These are phyloP conservation scores for Lenzites betulinus DNA, from an alignment of 768 basidiomycete genomes.

Conservation along the genomic window DNA sequence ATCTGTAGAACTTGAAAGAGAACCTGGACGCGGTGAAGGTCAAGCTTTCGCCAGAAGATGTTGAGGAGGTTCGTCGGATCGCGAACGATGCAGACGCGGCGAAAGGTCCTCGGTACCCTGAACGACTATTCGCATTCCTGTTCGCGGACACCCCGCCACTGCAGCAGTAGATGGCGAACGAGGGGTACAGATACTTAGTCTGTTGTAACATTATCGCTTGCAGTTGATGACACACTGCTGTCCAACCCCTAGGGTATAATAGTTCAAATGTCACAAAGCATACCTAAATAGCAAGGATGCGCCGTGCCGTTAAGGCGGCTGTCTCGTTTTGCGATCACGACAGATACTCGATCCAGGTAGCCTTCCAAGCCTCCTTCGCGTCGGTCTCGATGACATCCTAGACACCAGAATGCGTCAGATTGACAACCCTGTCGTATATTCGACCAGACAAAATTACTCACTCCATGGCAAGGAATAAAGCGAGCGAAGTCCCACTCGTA, in stretches of 20 bases:
- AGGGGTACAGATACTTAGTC: too few species aligned
- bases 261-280: too few species aligned
- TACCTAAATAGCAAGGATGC: too few species aligned
- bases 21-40: slow-evolving; percentile 25
- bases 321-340: background rate
- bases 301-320: too few species aligned
- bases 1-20: slow-evolving; percentile 23
- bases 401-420: background rate
- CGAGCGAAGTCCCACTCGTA: slow-evolving; percentile 67
- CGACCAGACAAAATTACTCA: slow-evolving; percentile 20
- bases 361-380: slow-evolving; percentile 34
- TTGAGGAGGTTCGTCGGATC: slow-evolving; percentile 26
- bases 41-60: slow-evolving; percentile 25
- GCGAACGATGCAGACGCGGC: slow-evolving; percentile 19
- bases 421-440: too few species aligned
- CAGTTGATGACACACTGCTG: too few species aligned
- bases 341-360: background rate
- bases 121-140: slow-evolving; percentile 7
- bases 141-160: slow-evolving; percentile 29
- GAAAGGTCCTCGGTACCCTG: slow-evolving; percentile 26
- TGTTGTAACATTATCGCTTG: background rate
- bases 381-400: slow-evolving; percentile 53
- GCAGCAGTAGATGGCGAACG: background rate
- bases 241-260: too few species aligned
- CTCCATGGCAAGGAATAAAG: slow-evolving; percentile 67